Base-by-base conservation (phyloP, 2,329 filamentous ascomycete genomes). In the Thielaviopsis populi region DNA sequence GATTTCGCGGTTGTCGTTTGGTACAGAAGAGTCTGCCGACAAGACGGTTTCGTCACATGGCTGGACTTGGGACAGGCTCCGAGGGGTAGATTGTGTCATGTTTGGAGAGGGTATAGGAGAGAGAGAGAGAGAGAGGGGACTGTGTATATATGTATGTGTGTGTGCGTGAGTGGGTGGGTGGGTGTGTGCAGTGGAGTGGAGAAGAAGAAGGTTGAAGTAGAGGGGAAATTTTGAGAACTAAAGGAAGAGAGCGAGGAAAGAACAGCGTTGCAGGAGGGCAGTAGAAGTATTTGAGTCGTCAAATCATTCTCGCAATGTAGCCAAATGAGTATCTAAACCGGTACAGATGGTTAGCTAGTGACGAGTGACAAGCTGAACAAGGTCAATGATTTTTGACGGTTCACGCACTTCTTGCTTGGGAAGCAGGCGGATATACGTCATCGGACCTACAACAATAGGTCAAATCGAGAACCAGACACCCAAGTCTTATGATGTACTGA, bases 281-380 rank as follows among this genome's bases (percentile, higher is more conserved):
- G 27, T 54, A 11, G 15, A 30, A 30, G 50, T 54, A 54, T 54
- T 22, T 30, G 22, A 54, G 50, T 54, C 50, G 50, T 54, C 50
- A 54, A 54, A 54, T 54, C 50, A 54, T 54, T 54, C 50, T 54
- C 50, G 27, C 27, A 54, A 54, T 54, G 50, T 54, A 54, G 50
- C 50, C 24, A 54, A 8, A 11, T 17, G 22, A 30, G 27, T 54
- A 54, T 54, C 50, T 54, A 54, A 17, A 30, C 4, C 24, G 24
- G 50, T 54, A 54, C 50, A 54, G 50, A 17, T 30, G 27, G 50
- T 54, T 54, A 54, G 50, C 27, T 19, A n/a, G 27, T 54, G 50
- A 33, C 41, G 1, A 43, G 41, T 3, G 7, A 7, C 30, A 33
- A 33, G 30, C 30, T n/a, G n/a, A n/a, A n/a, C 43, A 53, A 53